Conservation (phyloP, 2,329 filamentous ascomycete species). For the Penicillium decumbens region DNA sequence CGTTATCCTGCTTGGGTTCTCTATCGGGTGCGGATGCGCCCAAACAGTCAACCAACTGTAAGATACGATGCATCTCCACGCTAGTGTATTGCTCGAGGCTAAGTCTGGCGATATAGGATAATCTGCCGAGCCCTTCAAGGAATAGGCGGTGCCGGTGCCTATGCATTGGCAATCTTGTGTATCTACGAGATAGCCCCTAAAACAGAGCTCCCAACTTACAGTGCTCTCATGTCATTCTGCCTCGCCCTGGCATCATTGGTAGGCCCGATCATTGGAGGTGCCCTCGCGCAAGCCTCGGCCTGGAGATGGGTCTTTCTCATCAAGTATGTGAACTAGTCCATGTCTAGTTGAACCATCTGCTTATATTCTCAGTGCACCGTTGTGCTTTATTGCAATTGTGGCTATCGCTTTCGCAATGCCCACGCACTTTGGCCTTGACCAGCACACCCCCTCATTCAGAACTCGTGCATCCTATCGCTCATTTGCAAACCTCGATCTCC, state of each 20-base stretch:
- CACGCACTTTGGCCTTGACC: conserved; percentile 23
- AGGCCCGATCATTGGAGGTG: conserved; percentile 26
- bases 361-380: conserved; percentile 9
- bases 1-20: conserved; percentile 30
- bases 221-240: conserved; percentile 22
- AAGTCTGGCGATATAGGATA: conserved; percentile 20
- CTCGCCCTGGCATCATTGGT: conserved; percentile 20
- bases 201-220: conserved; percentile 21
- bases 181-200: conserved; percentile 30
- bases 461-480: conserved; percentile 25
- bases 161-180: conserved; percentile 27
- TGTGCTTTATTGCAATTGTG: conserved; percentile 20
- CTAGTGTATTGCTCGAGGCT: neutral
- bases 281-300: conserved; percentile 17
- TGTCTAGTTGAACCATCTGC: neutral
- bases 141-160: conserved; percentile 31
- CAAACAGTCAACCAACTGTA: conserved; percentile 31
- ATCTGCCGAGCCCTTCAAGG: conserved; percentile 33
- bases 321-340: conserved; percentile 16
- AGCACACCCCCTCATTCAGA: conserved; percentile 24
- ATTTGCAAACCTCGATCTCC: conserved; percentile 22
- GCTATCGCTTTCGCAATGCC: conserved; percentile 21
- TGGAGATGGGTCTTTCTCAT: conserved; percentile 32
- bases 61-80: neutral
- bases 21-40: conserved; percentile 29